Percentiles rank a stretch among this genome's conserved stretches.
Conservation (phyloP, 768 basidiomycete species). For the Neoboletus magnificus region DNA sequence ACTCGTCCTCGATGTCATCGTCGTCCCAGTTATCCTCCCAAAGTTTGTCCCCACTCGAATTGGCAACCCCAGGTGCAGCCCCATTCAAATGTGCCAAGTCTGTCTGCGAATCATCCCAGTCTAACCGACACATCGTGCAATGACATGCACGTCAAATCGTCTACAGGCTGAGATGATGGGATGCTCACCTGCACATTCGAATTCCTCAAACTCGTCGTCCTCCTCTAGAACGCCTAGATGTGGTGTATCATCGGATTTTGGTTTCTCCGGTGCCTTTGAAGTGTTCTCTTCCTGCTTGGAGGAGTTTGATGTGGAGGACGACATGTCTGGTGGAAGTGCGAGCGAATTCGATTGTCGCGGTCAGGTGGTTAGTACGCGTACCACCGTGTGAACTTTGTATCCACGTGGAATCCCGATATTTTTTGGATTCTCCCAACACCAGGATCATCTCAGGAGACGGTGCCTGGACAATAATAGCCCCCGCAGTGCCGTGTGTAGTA, state of each 20-base stretch:
- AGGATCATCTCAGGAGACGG: neutral
- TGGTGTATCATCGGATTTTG: conserved; percentile 46
- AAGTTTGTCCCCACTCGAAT: conserved; percentile 81
- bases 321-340: conserved; percentile 24
- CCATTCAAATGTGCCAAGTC: conserved; percentile 77
- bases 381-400: conserved; percentile 22
- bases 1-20: conserved; percentile 97
- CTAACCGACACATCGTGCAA: conserved; percentile 35
- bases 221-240: conserved; percentile 91
- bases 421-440: too few species aligned
- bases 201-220: conserved; percentile 97
- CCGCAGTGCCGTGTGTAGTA: neutral
- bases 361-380: conserved; percentile 8
- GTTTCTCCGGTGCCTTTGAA: conserved; percentile 34
- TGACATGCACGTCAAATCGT: neutral
- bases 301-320: conserved; percentile 44
- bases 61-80: conserved; percentile 68
- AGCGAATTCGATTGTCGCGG: neutral
- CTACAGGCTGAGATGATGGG: neutral
- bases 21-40: conserved; percentile 99
- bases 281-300: conserved; percentile 40
- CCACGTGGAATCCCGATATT: neutral
- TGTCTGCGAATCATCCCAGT: conserved; percentile 86
- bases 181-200: conserved; percentile 70
- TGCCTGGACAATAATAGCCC: neutral